A percentile compares a stretch with the other conserved stretches of the same genome.
These are phyloP conservation scores for Trichoderma oligosporum DNA, from an alignment of 2,329 filamentous ascomycete genomes.

Conservation along the genomic window DNA sequence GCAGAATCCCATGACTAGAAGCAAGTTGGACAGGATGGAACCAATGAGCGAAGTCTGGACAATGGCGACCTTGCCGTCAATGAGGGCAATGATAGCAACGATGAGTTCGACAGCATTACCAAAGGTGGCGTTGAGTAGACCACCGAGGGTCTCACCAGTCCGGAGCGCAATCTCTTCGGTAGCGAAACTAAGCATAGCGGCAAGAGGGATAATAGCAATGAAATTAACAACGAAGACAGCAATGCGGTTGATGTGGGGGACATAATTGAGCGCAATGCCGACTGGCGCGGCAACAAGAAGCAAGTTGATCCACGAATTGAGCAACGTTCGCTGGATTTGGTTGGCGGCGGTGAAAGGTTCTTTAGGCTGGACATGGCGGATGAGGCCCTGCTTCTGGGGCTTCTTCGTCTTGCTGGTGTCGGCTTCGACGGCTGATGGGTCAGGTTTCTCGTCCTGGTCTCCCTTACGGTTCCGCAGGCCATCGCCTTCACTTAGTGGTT, in stretches of 20 bases:
- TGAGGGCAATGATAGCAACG: conserved; percentile 78
- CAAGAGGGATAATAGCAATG: conserved; percentile 85
- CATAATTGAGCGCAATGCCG: conserved; percentile 72
- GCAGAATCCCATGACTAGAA: conserved; percentile 86
- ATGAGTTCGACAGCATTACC: conserved; percentile 91
- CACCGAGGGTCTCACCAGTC: conserved; percentile 81
- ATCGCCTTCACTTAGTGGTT: conserved; percentile 24
- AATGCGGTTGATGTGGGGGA: conserved; percentile 51
- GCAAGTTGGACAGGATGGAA: conserved; percentile 84
- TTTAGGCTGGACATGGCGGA: conserved; percentile 48
- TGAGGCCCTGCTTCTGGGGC: conserved; percentile 38
- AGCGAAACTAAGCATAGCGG: conserved; percentile 79
- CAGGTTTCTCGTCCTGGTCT: conserved; percentile 25
- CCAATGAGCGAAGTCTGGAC: conserved; percentile 92
- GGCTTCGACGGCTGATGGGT: conserved; percentile 22
- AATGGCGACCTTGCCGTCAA: conserved; percentile 70
- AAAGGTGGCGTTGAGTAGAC: conserved; percentile 85
- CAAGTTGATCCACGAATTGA: conserved; percentile 84
- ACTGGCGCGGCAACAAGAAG: conserved; percentile 73
- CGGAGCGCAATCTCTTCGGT: conserved; percentile 85
- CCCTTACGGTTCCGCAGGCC: conserved; percentile 33
- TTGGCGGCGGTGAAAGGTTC: conserved; percentile 57
- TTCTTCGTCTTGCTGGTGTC: conserved; percentile 38
- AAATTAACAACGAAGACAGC: conserved; percentile 87
- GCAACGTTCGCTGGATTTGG: conserved; percentile 69